Evolutionary conservation across 2,329 filamentous ascomycete species (phyloP).

Genomic region (Sclerotinia borealis): DNA sequence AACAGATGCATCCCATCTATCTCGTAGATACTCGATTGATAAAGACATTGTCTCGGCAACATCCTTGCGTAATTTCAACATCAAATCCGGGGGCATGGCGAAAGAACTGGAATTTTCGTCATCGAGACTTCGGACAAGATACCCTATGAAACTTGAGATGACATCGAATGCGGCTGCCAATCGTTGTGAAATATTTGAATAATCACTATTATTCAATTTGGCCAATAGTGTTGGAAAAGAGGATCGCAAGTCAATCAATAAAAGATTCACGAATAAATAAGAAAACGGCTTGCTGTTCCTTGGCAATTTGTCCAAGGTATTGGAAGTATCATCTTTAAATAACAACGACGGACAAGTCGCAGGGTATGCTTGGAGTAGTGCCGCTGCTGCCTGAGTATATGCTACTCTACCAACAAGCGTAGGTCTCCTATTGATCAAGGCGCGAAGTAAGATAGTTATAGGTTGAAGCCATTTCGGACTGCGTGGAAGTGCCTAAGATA

Average conservation of each 20-base stretch:
- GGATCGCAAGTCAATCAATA: conserved; percentile 60
- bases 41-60: conserved; percentile 59
- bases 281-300: conserved; percentile 46
- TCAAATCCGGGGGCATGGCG: conserved; percentile 49
- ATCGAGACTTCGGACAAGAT: conserved; percentile 49
- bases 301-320: conserved; percentile 15
- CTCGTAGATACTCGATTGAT: conserved; percentile 59
- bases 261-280: conserved; percentile 57
- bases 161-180: conserved; percentile 57
- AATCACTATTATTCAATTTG: conserved; percentile 49
- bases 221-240: conserved; percentile 55
- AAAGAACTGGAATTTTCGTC: conserved; percentile 36
- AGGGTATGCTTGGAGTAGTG: conserved; percentile 52
- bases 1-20: conserved; percentile 63
- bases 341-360: conserved; percentile 41
- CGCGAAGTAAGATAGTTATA: conserved; percentile 44
- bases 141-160: conserved; percentile 53
- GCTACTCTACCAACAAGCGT: conserved; percentile 49
- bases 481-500: conserved; percentile 41
- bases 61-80: conserved; percentile 54
- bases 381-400: conserved; percentile 53
- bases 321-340: conserved; percentile 40
- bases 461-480: conserved; percentile 48
- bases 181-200: conserved; percentile 44
- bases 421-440: conserved; percentile 49